These are phyloP conservation scores for Aquilaria sinensis DNA, from an alignment of 345 rosid species.

Conservation along the genomic window DNA sequence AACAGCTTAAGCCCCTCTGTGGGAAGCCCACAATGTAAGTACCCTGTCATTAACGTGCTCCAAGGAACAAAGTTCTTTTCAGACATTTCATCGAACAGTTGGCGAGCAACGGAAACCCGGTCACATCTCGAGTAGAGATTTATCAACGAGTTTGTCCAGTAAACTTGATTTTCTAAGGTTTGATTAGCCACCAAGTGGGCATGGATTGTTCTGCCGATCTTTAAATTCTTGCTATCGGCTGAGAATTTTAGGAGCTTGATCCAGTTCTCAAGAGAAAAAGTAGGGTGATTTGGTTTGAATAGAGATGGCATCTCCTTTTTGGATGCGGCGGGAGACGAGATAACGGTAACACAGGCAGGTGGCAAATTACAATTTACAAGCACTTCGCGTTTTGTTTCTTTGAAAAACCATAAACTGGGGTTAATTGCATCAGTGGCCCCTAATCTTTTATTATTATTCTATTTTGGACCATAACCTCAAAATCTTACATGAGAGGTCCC, in stretches of 20 bases:
- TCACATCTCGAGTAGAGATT: slow-evolving; percentile 52
- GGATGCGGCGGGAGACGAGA: no score
- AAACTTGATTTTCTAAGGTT: slow-evolving; percentile 2
- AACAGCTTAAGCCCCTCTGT: slow-evolving; percentile 48
- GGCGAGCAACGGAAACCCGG: slow-evolving; percentile 36
- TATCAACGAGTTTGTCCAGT: slow-evolving; percentile 39
- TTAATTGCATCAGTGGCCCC: no score
- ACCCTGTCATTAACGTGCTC: slow-evolving; percentile 68
- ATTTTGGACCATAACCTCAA: no score
- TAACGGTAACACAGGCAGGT: no score
- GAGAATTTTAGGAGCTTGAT: slow-evolving; percentile 44
- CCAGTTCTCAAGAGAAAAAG: slow-evolving; percentile 15
- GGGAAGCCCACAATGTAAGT: slow-evolving; percentile 40
- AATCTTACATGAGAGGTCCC: no score
- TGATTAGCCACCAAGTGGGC: slow-evolving; percentile 37
- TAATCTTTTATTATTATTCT: no score
- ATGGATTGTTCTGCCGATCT: slow-evolving; percentile 45
- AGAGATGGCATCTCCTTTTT: not conserved
- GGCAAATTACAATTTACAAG: no score
- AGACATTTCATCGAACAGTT: slow-evolving; percentile 56
- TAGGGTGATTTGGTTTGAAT: slow-evolving; percentile 9
- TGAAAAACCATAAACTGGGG: no score
- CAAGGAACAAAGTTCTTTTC: slow-evolving; percentile 62
- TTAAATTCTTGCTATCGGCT: slow-evolving; percentile 37
- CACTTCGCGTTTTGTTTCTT: no score